Conservation (phyloP, 2,329 filamentous ascomycete species). For the Fusarium duplospermum region DNA sequence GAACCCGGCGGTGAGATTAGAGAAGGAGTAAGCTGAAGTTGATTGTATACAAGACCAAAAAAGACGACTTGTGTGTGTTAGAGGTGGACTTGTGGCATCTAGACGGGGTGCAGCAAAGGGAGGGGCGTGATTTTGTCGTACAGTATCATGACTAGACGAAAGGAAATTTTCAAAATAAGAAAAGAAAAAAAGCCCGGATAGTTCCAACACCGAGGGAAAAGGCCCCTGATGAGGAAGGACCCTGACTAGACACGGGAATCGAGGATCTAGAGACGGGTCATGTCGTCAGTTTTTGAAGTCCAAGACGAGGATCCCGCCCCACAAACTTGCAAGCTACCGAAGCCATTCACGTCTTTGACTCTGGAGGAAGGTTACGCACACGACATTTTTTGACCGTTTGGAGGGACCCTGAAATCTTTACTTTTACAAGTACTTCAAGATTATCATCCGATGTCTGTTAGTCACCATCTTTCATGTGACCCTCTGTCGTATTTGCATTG, state of each 20-base stretch:
- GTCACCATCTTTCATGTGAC: neutral
- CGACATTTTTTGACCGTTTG: slow-evolving; percentile 5
- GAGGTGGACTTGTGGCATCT: slow-evolving; percentile 20
- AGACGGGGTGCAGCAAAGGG: slow-evolving; percentile 16
- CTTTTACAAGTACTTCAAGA: neutral
- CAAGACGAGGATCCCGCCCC: slow-evolving; percentile 17
- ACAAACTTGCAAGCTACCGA: slow-evolving; percentile 7
- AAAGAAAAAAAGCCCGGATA: neutral
- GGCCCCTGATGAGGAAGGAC: slow-evolving; percentile 28
- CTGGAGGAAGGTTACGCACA: slow-evolving; percentile 17
- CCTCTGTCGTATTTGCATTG: neutral
- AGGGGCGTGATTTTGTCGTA: neutral
- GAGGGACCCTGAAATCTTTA: slow-evolving; percentile 16
- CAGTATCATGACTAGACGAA: slow-evolving; percentile 40
- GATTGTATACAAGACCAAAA: neutral
- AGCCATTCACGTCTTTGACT: slow-evolving; percentile 25
- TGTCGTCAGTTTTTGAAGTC: slow-evolving; percentile 31
- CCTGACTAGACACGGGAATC: slow-evolving; percentile 37
- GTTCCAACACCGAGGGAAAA: slow-evolving; percentile 9
- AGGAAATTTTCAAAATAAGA: slow-evolving; percentile 23
- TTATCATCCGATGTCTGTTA: neutral
- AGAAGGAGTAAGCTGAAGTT: slow-evolving; percentile 72
- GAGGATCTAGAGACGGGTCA: slow-evolving; percentile 26
- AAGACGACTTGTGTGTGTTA: slow-evolving; percentile 6
- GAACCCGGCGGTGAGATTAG: slow-evolving; percentile 90